Evolutionary conservation across 1,139 yeast species (phyloP).

Genomic region (Candida dubliniensis): DNA sequence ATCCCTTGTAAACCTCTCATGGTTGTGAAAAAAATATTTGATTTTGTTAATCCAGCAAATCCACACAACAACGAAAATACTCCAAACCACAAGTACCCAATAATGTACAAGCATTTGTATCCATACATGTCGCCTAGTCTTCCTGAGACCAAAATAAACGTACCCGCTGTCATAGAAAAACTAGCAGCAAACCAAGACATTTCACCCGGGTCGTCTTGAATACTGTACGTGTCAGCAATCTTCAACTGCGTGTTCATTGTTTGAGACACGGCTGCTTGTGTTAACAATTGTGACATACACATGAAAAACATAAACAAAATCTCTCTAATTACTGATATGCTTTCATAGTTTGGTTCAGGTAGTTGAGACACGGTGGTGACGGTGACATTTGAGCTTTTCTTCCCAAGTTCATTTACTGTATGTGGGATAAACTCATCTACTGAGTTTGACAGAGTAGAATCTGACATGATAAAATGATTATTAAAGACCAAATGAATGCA

Average conservation of each 20-base stretch:
- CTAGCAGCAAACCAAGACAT: slow-evolving; percentile 62
- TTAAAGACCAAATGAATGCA: background rate
- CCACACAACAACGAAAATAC: slow-evolving; percentile 56
- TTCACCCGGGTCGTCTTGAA: slow-evolving; percentile 37
- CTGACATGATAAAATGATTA: background rate
- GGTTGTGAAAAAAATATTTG: slow-evolving; percentile 46
- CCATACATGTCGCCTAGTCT: slow-evolving; percentile 67
- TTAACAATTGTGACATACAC: slow-evolving; percentile 45
- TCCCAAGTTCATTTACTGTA: background rate
- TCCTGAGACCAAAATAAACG: slow-evolving; percentile 61
- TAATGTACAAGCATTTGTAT: slow-evolving; percentile 46
- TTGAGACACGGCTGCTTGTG: slow-evolving; percentile 52
- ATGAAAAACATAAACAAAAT: slow-evolving; percentile 25
- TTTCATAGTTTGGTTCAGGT: slow-evolving; percentile 16
- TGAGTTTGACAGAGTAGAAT: slow-evolving; percentile 35
- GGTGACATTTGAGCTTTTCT: background rate
- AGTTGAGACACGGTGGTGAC: background rate
- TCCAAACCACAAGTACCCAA: slow-evolving; percentile 50
- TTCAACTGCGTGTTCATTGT: slow-evolving; percentile 38
- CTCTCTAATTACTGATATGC: slow-evolving; percentile 22
- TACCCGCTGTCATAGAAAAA: slow-evolving; percentile 59
- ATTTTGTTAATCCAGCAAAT: slow-evolving; percentile 41
- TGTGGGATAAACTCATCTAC: slow-evolving; percentile 55
- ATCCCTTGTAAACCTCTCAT: slow-evolving; percentile 61
- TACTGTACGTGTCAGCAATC: slow-evolving; percentile 40